Evolutionary conservation across 164 flowering plant genomes (phyloP), one percentile per base, ranked within the genome.

Genomic region (Berberis vulgaris): DNA sequence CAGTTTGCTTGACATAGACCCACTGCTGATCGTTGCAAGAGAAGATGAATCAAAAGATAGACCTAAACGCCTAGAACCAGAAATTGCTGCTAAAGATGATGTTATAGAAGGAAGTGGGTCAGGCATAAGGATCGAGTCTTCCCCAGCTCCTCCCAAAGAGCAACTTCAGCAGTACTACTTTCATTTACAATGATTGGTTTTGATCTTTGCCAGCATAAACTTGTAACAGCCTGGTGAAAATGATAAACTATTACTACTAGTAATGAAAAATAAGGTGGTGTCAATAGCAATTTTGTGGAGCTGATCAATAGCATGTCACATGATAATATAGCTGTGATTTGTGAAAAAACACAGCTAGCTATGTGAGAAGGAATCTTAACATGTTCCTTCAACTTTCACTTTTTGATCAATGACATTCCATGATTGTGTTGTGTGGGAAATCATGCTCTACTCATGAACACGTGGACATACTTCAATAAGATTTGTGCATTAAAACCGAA

Each of bases 191-290:
- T 61, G 6, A 81, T 80, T 43, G 99, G 94, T 73, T 85, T 95
- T 62, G 97, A 81, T 78, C 97, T 88, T 78, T 95, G 98, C 99
- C 99, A 95, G 80, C 91, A 88, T 65, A 95, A 82, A 75, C 92
- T 88, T 73, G 97, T 77, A 65, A 91, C 90, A 69, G 96, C 91
- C 99, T 91, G 86, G 55, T 52, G 56, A 71, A 72, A 66, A 69
- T 11, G 54, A 44, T 2, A 62, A 71, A 45, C 59, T 13, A 43
- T 78, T 61, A 80, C 75, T 49, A 66, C 54, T 44, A 46, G 54
- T 55, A 62, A 26, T 26, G 12, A 7, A 56, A 5, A 56, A 38
- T 4, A 41, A 1, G 12, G n/a, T 10, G 54, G 54, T 26, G 26
- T 26, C 26, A 26, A 26, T 26, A 26, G 26, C 26, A 26, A 26